Evolutionary conservation across 371 early-diverging fungal species (phyloP).

Genomic region (Polyrhizophydium stewartii): DNA sequence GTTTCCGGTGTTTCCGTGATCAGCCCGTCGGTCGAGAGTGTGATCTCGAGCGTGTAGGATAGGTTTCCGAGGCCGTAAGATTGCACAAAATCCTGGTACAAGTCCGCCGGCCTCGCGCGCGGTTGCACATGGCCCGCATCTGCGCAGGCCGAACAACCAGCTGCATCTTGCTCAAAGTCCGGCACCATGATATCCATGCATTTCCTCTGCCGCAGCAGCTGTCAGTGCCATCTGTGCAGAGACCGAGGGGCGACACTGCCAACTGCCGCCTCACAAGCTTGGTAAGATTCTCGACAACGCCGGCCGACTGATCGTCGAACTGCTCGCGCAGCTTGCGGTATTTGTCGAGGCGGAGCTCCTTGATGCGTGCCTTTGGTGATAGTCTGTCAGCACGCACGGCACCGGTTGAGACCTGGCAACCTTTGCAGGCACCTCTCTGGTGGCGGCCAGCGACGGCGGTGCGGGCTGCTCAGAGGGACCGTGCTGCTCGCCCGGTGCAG

Average conservation of each 20-base stretch:
- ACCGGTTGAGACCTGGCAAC: too few species aligned
- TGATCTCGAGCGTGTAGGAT: background rate
- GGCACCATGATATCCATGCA: background rate
- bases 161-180: background rate
- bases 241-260: background rate
- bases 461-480: too few species aligned
- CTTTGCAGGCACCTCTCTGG: too few species aligned
- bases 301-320: background rate
- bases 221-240: background rate
- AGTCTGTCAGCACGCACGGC: too few species aligned
- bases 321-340: background rate
- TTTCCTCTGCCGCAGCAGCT: background rate
- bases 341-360: background rate
- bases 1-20: background rate
- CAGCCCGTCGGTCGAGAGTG: background rate
- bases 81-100: background rate
- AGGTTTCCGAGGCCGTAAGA: background rate
- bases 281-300: background rate
- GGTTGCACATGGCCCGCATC: background rate
- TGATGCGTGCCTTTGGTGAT: background rate
- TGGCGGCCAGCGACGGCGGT: too few species aligned
- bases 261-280: background rate
- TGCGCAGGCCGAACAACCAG: too few species aligned
- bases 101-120: background rate
- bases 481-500: too few species aligned